Percentiles rank a stretch among this genome's conserved stretches.
Conservation (phyloP, 2,329 filamentous ascomycete species). For the Graphilbum fragrans region DNA sequence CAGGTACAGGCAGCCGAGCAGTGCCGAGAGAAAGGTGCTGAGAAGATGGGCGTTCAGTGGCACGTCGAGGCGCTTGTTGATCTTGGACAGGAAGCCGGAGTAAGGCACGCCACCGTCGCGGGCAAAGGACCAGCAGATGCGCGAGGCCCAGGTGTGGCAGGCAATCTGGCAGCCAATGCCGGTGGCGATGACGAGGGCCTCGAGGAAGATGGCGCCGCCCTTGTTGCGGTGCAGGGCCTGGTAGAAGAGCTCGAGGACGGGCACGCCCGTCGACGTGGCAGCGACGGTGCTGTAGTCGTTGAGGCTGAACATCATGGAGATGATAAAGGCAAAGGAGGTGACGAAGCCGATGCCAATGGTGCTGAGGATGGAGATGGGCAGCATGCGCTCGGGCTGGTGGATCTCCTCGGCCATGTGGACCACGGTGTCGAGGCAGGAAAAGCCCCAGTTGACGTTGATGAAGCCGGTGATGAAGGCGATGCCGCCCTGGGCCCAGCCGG, state of each 20-base stretch:
- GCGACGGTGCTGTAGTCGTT: conserved; percentile 31
- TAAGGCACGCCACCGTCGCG: no score
- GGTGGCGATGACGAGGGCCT: not conserved
- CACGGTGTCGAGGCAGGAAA: not conserved
- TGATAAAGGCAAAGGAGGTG: conserved; percentile 34
- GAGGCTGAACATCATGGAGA: conserved; percentile 38
- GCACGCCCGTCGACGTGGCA: conserved; percentile 26
- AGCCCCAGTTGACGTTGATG: not conserved
- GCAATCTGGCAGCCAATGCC: not conserved
- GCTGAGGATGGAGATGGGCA: conserved; percentile 23
- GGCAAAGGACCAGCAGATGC: no score
- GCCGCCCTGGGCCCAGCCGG: not conserved
- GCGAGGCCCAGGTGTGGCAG: not conserved
- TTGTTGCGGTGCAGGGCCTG: no score
- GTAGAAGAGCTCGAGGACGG: conserved; percentile 30
- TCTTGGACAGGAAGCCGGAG: no score
- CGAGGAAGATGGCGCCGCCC: not conserved
- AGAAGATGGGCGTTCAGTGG: no score
- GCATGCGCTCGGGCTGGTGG: conserved; percentile 21
- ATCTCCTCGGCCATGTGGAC: not conserved
- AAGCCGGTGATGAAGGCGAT: not conserved
- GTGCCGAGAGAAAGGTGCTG: no score
- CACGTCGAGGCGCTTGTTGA: no score
- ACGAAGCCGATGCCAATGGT: conserved; percentile 17
- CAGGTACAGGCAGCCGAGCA: no score